These are phyloP conservation scores for Zostera marina DNA, from an alignment of 116 monocot genomes.

Conservation along the genomic window DNA sequence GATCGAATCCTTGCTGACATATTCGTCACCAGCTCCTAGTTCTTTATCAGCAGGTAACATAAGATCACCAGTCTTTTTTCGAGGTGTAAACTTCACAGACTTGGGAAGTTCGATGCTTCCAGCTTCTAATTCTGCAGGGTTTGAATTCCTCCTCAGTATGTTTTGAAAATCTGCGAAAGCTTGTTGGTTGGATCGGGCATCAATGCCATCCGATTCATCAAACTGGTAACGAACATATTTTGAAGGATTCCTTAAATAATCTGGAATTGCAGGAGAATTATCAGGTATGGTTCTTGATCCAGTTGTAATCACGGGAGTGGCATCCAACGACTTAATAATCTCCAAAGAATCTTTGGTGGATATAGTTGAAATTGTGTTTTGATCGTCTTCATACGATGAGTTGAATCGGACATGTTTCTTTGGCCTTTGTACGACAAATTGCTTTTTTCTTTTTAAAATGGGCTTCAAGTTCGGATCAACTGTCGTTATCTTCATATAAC, in stretches of 20 bases:
- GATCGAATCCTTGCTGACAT: conserved; percentile 1
- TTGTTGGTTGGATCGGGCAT: conserved; percentile 33
- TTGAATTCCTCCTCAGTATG: conserved; percentile 22
- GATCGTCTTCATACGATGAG: conserved; percentile 13
- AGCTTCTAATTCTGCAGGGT: conserved; percentile 14
- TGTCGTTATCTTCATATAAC: conserved; percentile 3
- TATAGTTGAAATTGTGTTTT: conserved; percentile 9
- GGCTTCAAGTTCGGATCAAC: conserved; percentile 46
- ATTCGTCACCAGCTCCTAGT: neutral
- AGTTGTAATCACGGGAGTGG: neutral
- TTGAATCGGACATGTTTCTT: conserved; percentile 84
- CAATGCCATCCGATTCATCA: conserved; percentile 20
- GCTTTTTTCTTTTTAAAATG: conserved; percentile 71
- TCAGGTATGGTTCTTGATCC: conserved; percentile 2
- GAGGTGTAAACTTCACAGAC: conserved; percentile 51
- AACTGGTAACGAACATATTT: conserved; percentile 66
- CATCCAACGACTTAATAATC: neutral
- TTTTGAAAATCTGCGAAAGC: conserved; percentile 65
- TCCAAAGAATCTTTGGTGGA: conserved; percentile 2
- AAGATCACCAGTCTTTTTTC: conserved; percentile 35
- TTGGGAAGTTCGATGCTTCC: conserved; percentile 41
- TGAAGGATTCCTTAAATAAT: conserved; percentile 69
- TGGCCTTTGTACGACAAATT: conserved; percentile 30
- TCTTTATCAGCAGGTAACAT: conserved; percentile 20
- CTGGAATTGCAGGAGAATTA: conserved; percentile 39